Base-by-base conservation (phyloP, 2,329 filamentous ascomycete species). In the Alternaria ethzedia region DNA sequence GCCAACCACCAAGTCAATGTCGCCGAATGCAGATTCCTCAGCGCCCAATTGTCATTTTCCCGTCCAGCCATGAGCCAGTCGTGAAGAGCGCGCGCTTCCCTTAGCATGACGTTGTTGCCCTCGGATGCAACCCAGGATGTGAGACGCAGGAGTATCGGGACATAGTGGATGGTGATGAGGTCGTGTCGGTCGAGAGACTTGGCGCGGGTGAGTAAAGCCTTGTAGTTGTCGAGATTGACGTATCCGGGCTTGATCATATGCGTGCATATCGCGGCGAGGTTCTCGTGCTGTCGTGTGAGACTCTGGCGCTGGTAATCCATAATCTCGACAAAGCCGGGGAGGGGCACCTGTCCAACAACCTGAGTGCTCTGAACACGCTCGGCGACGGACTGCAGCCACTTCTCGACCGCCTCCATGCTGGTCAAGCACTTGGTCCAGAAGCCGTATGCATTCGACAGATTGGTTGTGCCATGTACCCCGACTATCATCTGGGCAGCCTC, bases 241-340 rank as follows among this genome's bases (percentile, higher is more conserved):
- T 91, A 90, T 57, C 89, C 88, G 68, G 89, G 90, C 72, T 94
- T 93, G 65, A 97, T 87, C 58, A 96, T 87, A 64, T 91, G 89
- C 65, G 89, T 90, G 55, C 96, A 82, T 57, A 97, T 91, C n/a
- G 93, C 87, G 12, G 91, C 90, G 15, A 99, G 83, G 15, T 91
- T 88, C 77, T 99, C 95, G 76, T 99, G 96, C 79, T 99, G 95
- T 74, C 93, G 90, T 21, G 91, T 88, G 55, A 99, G 85, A 74
- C 93, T 96, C 69, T 88, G 83, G 47, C 91, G 89, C 72, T 97
- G 92, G 73, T 92, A 92, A 70, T 94, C 90, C 65, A 97, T 87
- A 4, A 90, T 91, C 75, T 97, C 92, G 69, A 90, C 85, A 60
- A 90, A 85, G 68, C 94, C 91, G 10, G 86, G 85, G 47, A 86